Evolutionary conservation across 768 basidiomycete genomes (phyloP).

Genomic region (Leccinum broughii): DNA sequence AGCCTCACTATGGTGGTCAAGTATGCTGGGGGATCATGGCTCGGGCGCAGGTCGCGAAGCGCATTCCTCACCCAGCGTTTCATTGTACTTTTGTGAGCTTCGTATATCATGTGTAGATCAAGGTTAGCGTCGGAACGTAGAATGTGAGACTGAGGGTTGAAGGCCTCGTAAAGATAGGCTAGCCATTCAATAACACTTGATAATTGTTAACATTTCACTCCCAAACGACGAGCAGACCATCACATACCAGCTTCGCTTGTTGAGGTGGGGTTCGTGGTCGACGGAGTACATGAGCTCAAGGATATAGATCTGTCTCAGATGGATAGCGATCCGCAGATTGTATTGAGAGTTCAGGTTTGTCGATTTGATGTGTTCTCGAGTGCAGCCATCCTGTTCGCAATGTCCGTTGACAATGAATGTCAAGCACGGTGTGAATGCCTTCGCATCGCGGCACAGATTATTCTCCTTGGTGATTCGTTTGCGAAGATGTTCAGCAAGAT

Average conservation of each 20-base stretch:
- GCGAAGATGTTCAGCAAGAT: conserved; percentile 30
- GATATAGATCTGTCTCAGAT: conserved; percentile 52
- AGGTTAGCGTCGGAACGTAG: conserved; percentile 45
- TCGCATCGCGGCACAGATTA: conserved; percentile 27
- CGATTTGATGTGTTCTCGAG: conserved; percentile 36
- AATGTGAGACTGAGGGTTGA: conserved; percentile 47
- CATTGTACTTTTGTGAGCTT: conserved; percentile 28
- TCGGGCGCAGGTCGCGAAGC: conserved; percentile 39
- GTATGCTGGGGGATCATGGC: conserved; percentile 16
- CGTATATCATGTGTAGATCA: conserved; percentile 10
- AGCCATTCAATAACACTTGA: conserved; percentile 32
- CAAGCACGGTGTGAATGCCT: conserved; percentile 43
- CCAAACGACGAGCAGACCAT: not conserved
- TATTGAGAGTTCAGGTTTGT: conserved; percentile 35
- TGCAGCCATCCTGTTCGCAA: conserved; percentile 39
- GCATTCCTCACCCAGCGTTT: conserved; percentile 47
- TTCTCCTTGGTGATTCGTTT: conserved; percentile 35
- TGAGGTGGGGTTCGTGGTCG: not conserved
- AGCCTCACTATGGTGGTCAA: conserved; percentile 42
- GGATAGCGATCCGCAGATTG: conserved; percentile 43
- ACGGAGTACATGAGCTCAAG: conserved; percentile 35
- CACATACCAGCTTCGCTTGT: conserved; percentile 12
- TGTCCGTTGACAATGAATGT: conserved; percentile 28
- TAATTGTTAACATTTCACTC: not conserved
- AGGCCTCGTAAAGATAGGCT: conserved; percentile 44